Evolutionary conservation across 305 asterid species (phyloP).

Genomic region (Fraxinus ornus): DNA sequence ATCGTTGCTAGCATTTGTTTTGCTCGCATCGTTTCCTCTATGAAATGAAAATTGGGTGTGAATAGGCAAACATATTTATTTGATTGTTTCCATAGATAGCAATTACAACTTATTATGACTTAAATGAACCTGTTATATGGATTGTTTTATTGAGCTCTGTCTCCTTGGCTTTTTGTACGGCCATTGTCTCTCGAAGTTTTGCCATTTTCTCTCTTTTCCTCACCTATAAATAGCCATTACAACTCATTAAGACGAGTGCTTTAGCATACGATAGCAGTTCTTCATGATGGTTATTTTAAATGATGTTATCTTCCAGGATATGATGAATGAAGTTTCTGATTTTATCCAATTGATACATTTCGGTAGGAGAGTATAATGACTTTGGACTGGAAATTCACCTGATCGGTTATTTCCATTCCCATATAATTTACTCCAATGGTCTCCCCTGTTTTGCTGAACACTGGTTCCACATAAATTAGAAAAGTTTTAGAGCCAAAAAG

Average conservation of each 20-base stretch:
- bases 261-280: background rate
- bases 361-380: background rate
- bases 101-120: background rate
- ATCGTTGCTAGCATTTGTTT: conserved; percentile 96
- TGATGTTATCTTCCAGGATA: background rate
- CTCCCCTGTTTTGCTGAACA: conserved; percentile 83
- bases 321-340: background rate
- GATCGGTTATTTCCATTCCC: conserved; percentile 97
- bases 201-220: conserved; percentile 80
- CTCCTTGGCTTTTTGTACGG: conserved; percentile 91
- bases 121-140: conserved; percentile 69
- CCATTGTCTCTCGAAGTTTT: conserved; percentile 83
- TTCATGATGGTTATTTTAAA: background rate
- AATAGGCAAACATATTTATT: conserved; percentile 4
- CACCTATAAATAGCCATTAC: conserved; percentile 42
- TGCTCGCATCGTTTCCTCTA: conserved; percentile 97
- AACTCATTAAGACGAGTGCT: background rate
- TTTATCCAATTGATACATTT: background rate
- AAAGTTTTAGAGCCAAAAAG: conserved; percentile 83
- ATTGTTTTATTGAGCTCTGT: conserved; percentile 89
- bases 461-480: conserved; percentile 65
- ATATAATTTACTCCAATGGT: conserved; percentile 88
- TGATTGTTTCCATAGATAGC: background rate
- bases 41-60: conserved; percentile 3
- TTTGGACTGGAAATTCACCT: conserved; percentile 35